Evolutionary conservation across 768 basidiomycete genomes (phyloP).

Genomic region (Pleurotus giganteus): DNA sequence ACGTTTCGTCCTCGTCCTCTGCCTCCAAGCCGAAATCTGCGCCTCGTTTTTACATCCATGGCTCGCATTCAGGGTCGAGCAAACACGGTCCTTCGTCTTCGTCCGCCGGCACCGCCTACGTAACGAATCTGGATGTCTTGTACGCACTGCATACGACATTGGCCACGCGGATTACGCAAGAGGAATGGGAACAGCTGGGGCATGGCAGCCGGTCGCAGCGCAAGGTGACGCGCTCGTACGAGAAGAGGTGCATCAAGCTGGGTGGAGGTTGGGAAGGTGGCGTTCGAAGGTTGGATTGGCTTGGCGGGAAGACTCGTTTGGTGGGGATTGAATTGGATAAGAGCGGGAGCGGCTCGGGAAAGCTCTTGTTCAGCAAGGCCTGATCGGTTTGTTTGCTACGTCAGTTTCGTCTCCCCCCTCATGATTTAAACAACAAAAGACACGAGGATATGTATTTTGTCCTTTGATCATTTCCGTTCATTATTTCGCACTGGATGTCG

Average conservation of each 20-base stretch:
- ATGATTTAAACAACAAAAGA: background rate
- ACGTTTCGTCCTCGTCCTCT: constrained; percentile 19
- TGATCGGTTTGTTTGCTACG: background rate
- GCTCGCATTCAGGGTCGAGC: constrained; percentile 13
- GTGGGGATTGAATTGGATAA: constrained; percentile 62
- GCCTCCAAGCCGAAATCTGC: constrained; percentile 16
- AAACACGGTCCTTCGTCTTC: constrained; percentile 17
- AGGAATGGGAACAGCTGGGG: constrained; percentile 64
- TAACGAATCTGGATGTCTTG: constrained; percentile 66
- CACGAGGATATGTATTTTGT: background rate
- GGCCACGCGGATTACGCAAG: constrained; percentile 51
- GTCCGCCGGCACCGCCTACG: constrained; percentile 19
- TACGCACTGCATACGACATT: constrained; percentile 59
- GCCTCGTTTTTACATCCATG: constrained; percentile 22
- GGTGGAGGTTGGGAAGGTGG: constrained; percentile 70
- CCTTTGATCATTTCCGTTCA: background rate
- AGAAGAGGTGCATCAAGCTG: constrained; percentile 55
- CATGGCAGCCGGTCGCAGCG: constrained; percentile 55
- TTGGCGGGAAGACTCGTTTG: constrained; percentile 57
- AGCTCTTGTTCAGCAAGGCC: constrained; percentile 39
- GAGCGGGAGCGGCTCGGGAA: constrained; percentile 37
- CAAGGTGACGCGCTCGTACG: constrained; percentile 58
- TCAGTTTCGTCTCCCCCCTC: background rate
- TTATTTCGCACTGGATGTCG: background rate
- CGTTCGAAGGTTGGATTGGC: constrained; percentile 66